These are phyloP conservation scores for Infundibulicybe gibba DNA, from an alignment of 768 basidiomycete genomes.

Conservation along the genomic window DNA sequence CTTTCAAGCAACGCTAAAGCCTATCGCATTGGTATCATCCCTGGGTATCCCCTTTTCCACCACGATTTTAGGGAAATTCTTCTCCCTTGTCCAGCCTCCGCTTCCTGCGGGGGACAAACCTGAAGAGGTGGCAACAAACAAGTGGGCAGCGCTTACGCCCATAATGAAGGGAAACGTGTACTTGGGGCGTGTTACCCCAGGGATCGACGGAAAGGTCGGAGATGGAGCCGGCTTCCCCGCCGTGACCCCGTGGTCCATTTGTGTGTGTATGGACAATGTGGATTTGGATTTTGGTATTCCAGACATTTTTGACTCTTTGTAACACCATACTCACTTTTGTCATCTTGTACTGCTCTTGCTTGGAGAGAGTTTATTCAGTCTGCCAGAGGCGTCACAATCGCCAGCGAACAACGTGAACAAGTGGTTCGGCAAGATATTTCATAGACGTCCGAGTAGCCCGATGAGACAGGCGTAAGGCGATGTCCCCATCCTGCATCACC, in stretches of 20 bases:
- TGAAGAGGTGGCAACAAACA: slow-evolving; percentile 16
- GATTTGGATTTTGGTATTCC: background rate
- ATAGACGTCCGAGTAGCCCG: too few relatives aligned
- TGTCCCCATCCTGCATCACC: too few relatives aligned
- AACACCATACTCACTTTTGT: too few relatives aligned
- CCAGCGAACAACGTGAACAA: too few relatives aligned
- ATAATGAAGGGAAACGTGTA: slow-evolving; percentile 11
- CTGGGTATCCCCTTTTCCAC: slow-evolving; percentile 17
- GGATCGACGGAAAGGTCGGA: slow-evolving; percentile 16
- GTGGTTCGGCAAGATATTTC: too few relatives aligned
- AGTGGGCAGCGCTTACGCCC: slow-evolving; percentile 14
- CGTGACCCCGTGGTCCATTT: slow-evolving; percentile 16
- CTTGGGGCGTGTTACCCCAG: slow-evolving; percentile 10
- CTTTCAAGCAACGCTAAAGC: slow-evolving; percentile 23
- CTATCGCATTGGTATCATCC: slow-evolving; percentile 19
- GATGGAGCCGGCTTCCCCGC: slow-evolving; percentile 22
- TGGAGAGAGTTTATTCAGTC: too few relatives aligned
- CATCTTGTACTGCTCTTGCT: too few relatives aligned
- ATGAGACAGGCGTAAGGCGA: too few relatives aligned
- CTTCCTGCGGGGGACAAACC: slow-evolving; percentile 15
- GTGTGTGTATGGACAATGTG: background rate
- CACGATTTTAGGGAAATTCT: slow-evolving; percentile 9
- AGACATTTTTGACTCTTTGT: background rate
- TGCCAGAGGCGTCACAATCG: too few relatives aligned
- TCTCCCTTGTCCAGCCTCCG: slow-evolving; percentile 16